phyloP scores from a whole-genome alignment of 2,329 filamentous ascomycete species.

The Tolypocladium paradoxum region DNA sequence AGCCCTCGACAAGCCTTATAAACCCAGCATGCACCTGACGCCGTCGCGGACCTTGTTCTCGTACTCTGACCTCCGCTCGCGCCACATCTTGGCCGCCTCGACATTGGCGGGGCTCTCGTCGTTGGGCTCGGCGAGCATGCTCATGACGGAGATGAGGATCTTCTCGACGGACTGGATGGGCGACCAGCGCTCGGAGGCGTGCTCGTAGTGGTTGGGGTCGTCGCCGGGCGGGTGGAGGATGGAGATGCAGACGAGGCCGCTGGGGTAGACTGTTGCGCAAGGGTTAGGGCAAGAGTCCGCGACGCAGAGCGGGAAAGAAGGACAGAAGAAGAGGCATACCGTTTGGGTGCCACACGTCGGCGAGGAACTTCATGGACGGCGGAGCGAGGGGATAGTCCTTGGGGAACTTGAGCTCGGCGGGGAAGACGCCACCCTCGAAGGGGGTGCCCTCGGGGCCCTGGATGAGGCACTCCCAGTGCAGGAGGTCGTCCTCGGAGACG shows the following conservation, averaged over 20 bases:
- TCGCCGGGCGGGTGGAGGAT: constrained; percentile 94
- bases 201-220: constrained; percentile 97
- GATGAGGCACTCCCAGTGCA: constrained; percentile 93
- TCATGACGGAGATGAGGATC: constrained; percentile 94
- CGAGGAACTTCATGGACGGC: constrained; percentile 90
- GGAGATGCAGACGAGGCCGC: constrained; percentile 92
- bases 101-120: constrained; percentile 95
- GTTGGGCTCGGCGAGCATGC: constrained; percentile 94
- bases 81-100: constrained; percentile 94
- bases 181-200: constrained; percentile 89
- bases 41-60: constrained; percentile 76
- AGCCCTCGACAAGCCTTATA: constrained; percentile 29
- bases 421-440: constrained; percentile 92
- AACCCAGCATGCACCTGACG: constrained; percentile 66
- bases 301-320: not conserved
- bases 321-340: constrained; percentile 38
- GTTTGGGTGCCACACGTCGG: constrained; percentile 94
- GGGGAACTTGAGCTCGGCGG: constrained; percentile 88
- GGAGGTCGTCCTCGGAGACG: constrained; percentile 85
- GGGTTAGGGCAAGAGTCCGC: not conserved
- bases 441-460: constrained; percentile 92
- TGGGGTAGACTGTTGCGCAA: constrained; percentile 62
- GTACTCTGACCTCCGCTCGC: constrained; percentile 73
- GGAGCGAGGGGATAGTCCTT: constrained; percentile 95
- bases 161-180: constrained; percentile 97